Evolutionary conservation across 176 grass and related monocot species (phyloP).

Genomic region (Oryza nivara): DNA sequence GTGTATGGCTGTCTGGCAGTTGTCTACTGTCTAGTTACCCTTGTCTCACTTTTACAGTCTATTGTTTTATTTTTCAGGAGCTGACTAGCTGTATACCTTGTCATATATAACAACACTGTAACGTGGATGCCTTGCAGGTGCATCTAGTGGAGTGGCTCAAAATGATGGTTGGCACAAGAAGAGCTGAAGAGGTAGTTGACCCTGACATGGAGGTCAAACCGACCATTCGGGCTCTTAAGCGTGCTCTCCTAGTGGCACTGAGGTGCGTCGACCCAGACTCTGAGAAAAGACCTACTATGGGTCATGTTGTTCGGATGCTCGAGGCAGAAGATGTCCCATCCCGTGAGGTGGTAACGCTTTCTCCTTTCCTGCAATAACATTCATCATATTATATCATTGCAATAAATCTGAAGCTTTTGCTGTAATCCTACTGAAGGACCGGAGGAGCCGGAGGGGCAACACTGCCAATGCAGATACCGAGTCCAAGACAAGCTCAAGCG

Average conservation of each 20-base stretch:
- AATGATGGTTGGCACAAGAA: conserved; percentile 4
- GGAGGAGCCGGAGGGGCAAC: conserved; percentile 54
- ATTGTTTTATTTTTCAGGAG: not conserved
- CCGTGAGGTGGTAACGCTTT: conserved; percentile 17
- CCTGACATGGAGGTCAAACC: conserved; percentile 4
- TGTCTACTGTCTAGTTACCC: not conserved
- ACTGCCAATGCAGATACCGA: conserved; percentile 38
- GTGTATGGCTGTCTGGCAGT: not conserved
- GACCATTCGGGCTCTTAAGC: not conserved
- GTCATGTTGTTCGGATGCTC: conserved; percentile 3
- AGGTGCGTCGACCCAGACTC: not conserved
- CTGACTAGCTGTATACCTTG: not conserved
- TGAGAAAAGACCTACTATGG: not conserved
- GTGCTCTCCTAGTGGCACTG: conserved; percentile 2
- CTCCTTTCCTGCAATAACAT: not conserved
- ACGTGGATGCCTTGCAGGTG: conserved; percentile 30
- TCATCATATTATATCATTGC: not conserved
- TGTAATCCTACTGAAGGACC: conserved; percentile 36
- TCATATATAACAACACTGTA: not conserved
- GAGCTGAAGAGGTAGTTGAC: not conserved
- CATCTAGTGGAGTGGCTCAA: conserved; percentile 7
- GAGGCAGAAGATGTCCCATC: conserved; percentile 2
- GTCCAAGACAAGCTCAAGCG: conserved; percentile 50
- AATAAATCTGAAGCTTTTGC: not conserved
- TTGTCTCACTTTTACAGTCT: not conserved